Conservation (phyloP, 2,329 filamentous ascomycete genomes). For the Trichoderma cornu-damae region DNA sequence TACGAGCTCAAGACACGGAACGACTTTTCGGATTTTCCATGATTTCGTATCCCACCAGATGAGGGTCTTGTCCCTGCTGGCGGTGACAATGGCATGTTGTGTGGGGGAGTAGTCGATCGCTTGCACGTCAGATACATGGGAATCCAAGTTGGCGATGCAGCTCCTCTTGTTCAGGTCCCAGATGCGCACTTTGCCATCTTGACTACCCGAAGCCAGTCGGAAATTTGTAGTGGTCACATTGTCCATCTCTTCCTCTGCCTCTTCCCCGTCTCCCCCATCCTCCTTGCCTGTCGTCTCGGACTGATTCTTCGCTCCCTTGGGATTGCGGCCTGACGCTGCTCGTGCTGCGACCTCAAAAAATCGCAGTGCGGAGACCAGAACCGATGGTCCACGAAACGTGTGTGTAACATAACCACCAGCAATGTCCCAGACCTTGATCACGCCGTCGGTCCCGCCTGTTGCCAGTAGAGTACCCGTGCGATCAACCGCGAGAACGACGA, state of each 20-base stretch:
- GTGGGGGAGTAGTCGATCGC: slow-evolving; percentile 73
- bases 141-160: slow-evolving; percentile 72
- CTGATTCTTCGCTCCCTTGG: slow-evolving; percentile 35
- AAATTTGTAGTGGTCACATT: slow-evolving; percentile 54
- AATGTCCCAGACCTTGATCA: slow-evolving; percentile 97
- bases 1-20: slow-evolving; percentile 78
- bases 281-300: slow-evolving; percentile 30
- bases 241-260: slow-evolving; percentile 37
- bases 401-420: slow-evolving; percentile 85
- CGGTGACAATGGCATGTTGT: slow-evolving; percentile 73
- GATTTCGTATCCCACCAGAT: slow-evolving; percentile 84
- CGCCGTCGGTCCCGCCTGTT: slow-evolving; percentile 87
- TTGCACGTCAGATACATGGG: slow-evolving; percentile 92
- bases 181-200: slow-evolving; percentile 86
- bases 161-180: slow-evolving; percentile 87
- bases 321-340: slow-evolving; percentile 28
- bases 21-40: slow-evolving; percentile 77
- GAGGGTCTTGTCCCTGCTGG: slow-evolving; percentile 86
- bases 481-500: slow-evolving; percentile 81
- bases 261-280: slow-evolving; percentile 37
- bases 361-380: slow-evolving; percentile 81
- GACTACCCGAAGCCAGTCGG: slow-evolving; percentile 81
- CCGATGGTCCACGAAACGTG: slow-evolving; percentile 88
- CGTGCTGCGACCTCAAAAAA: slow-evolving; percentile 73
- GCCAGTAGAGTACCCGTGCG: slow-evolving; percentile 83